Base-by-base conservation (phyloP, 2,329 filamentous ascomycete genomes). In the Hypoxylon sp. region DNA sequence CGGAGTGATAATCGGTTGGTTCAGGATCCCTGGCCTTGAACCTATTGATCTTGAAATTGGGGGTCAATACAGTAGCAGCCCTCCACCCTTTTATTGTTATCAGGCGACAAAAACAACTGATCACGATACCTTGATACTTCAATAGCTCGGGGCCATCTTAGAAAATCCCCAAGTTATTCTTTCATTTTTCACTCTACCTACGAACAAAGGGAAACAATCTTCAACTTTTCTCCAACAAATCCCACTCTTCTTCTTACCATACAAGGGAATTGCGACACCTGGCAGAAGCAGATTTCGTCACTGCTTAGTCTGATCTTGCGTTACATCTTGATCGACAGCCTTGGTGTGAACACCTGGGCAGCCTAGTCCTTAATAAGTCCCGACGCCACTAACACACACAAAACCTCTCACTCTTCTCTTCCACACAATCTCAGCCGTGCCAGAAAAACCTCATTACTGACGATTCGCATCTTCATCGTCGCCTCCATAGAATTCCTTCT, bases 31-130 rank as follows among this genome's bases (percentile, higher is more conserved):
- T 47, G 57, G 63, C 61, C 46, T 66, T 17, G 22, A 66, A 62
- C 59, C 39, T 59, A 59, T 66, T 62, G 58, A 59, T 35, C 47
- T 37, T 37, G 35, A 42, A 57, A 59, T 71, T 71, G 69, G 63
- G 66, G 69, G 69, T 71, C 69, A 69, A 22, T 67, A 71, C 63
- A 69, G 66, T 64, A 67, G 61, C 59, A 58, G 42, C 29, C 50
- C 48, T 47, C 60, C 55, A 59, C 39, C 59, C 55, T 53, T 63
- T 67, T 63, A 63, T 71, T 69, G 55, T 46, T 63, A 69, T 71
- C 66, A 68, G 59, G 39, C 65, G 33, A 69, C 42, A 54, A 63
- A 58, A 59, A 33, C 46, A 57, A 51, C 37, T 55, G 58, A 70
- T 67, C 64, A 67, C 63, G 67, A 70, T 70, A 70, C 54, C 29